Conservation (phyloP, 805 yeast genomes). For the Hanseniaspora nectarophila region DNA sequence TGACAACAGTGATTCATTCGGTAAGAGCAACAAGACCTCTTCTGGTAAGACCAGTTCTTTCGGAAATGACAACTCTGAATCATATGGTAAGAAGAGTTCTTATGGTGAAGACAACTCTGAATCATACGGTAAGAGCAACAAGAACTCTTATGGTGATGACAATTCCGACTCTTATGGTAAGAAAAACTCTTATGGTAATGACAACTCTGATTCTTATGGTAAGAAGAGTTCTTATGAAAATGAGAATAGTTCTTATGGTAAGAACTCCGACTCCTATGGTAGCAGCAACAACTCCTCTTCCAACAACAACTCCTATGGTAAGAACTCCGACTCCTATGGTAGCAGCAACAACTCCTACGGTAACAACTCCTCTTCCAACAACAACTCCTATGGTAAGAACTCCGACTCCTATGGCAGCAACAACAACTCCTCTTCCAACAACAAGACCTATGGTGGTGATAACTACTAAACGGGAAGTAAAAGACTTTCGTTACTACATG, state of each 20-base stretch:
- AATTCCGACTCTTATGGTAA: slow-evolving; percentile 24
- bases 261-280: slow-evolving; percentile 25
- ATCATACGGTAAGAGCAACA: slow-evolving; percentile 19
- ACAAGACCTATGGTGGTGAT: slow-evolving; percentile 26
- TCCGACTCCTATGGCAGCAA: slow-evolving; percentile 24
- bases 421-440: slow-evolving; percentile 21
- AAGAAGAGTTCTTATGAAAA: no score
- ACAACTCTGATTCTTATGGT: slow-evolving; percentile 24
- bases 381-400: slow-evolving; percentile 27
- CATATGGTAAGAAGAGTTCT: slow-evolving; percentile 22
- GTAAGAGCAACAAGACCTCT: no score
- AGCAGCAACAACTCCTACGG: slow-evolving; percentile 21
- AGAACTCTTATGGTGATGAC: slow-evolving; percentile 24
- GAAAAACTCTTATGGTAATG: slow-evolving; percentile 16
- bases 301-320: slow-evolving; percentile 21
- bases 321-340: slow-evolving; percentile 25
- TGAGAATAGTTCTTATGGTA: slow-evolving; percentile 23
- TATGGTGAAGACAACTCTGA: slow-evolving; percentile 22
- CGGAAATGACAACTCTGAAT: slow-evolving; percentile 25
- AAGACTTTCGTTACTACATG: slow-evolving; percentile 20
- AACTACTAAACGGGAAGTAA: slow-evolving; percentile 21
- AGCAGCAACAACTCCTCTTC: slow-evolving; percentile 20
- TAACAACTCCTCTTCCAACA: slow-evolving; percentile 20
- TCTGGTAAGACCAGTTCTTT: slow-evolving; percentile 16
- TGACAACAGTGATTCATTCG: slow-evolving; percentile 18